Evolutionary conservation across 2,329 filamentous ascomycete species (phyloP), one percentile per base, ranked within the genome.

Genomic region (Neopestalotiopsis sp.): DNA sequence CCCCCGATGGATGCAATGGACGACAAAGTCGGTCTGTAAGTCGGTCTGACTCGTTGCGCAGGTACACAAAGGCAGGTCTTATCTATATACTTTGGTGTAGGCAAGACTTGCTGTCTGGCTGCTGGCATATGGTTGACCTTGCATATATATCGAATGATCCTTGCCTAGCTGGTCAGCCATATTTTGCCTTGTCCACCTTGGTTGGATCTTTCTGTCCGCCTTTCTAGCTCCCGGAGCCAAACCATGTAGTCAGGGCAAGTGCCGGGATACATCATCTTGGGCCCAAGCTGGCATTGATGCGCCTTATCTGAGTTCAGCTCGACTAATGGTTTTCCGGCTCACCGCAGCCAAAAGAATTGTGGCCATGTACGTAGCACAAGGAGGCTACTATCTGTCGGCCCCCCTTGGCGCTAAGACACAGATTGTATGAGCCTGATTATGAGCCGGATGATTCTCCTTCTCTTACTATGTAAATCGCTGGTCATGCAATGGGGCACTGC

Each of bases 301-400:
- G 45, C 45, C 45, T 53, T 53, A 53, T 53, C 45, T 53, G 45
- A 24, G 45, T 53, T 53, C 45, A 53, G 45, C 45, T 53, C 45
- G 45, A 53, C 17, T 20, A 9, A 53, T 53, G 14, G 45, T 7
- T 7, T 53, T n/a, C 7, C n/a, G 45, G 45, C 45, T 53, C 45
- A 53, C 45, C 45, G 45, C 45, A 53, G n/a, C 17, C 9, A n/a
- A n/a, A 20, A n/a, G 7, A 53, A 17, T 53, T 20, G 45, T 20
- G 17, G 24, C 20, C 45, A 53, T 53, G 45, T 28, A 28, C 24
- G 24, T 20, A 20, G 17, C 17, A 17, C 45, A 53, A 53, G 45
- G 45, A 53, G 45, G n/a, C n/a, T 20, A 20, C 45, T 38, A 38
- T 28, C 24, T 28, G 24, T 28, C 24, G 24, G 10, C 10, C 34